Evolutionary conservation across 2,329 filamentous ascomycete genomes (phyloP).

Genomic region (Akanthomyces muscarius): DNA sequence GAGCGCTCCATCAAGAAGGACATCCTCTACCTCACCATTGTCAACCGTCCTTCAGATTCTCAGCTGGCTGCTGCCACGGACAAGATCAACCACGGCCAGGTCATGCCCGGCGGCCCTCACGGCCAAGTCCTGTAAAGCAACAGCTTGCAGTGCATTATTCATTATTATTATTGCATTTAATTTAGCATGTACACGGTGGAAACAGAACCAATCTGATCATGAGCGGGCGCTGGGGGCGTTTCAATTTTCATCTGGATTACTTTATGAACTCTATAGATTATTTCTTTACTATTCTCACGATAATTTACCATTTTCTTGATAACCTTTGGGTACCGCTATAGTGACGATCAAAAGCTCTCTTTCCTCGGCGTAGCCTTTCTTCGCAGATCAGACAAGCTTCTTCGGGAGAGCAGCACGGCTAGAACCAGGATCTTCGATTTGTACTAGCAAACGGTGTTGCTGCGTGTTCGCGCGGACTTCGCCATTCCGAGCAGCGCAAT

Average conservation of each 20-base stretch:
- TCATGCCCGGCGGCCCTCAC: conserved; percentile 11
- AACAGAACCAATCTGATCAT: background rate
- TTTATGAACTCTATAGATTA: conserved; percentile 1
- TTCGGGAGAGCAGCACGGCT: background rate
- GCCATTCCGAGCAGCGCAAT: background rate
- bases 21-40: conserved; percentile 18
- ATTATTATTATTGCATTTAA: background rate
- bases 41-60: conserved; percentile 17
- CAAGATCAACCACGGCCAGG: conserved; percentile 13
- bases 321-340: background rate
- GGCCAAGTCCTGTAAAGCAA: conserved; percentile 2
- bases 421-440: background rate
- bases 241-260: background rate
- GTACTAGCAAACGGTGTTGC: background rate
- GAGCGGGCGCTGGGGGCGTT: conserved; percentile 15
- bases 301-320: background rate
- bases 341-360: background rate
- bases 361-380: background rate
- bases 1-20: conserved; percentile 18
- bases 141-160: background rate
- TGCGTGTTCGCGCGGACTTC: background rate
- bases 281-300: background rate
- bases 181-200: background rate
- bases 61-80: conserved; percentile 17
- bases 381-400: background rate